These are phyloP conservation scores for Diddensiella santjacobensis DNA, from an alignment of 805 yeast genomes.

Conservation along the genomic window DNA sequence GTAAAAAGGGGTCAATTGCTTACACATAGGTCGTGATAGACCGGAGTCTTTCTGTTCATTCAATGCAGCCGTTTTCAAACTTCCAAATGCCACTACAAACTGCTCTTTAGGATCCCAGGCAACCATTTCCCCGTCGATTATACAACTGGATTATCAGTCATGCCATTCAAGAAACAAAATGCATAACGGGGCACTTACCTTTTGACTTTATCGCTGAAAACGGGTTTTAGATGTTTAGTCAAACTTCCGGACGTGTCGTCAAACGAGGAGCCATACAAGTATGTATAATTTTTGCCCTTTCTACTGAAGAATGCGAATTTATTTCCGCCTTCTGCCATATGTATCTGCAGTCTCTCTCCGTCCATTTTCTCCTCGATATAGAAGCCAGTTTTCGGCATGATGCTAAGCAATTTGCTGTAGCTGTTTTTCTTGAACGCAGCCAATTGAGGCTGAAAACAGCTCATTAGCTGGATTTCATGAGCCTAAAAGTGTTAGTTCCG, in stretches of 20 bases:
- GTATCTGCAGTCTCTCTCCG: constrained; percentile 85
- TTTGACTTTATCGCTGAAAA: constrained; percentile 30
- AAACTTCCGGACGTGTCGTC: constrained; percentile 46
- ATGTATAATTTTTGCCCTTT: constrained; percentile 68
- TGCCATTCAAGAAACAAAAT: background rate
- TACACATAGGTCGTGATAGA: constrained; percentile 26
- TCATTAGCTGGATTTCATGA: constrained; percentile 42
- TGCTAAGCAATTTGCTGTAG: constrained; percentile 48
- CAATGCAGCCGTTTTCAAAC: constrained; percentile 66
- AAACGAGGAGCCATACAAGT: constrained; percentile 56
- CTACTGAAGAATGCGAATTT: constrained; percentile 55
- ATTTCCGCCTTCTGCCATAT: constrained; percentile 48
- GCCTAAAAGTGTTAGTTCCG: constrained; percentile 18
- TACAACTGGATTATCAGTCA: constrained; percentile 27
- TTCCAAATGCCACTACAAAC: constrained; percentile 71
- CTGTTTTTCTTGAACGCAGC: constrained; percentile 53
- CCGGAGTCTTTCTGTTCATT: constrained; percentile 42
- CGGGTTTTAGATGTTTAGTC: constrained; percentile 47
- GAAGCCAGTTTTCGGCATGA: constrained; percentile 46
- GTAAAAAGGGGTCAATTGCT: background rate
- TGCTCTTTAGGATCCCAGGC: constrained; percentile 62
- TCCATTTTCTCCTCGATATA: constrained; percentile 87
- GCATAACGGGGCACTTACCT: too few species aligned
- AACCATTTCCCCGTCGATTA: constrained; percentile 91
- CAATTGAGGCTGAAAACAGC: constrained; percentile 73